Evolutionary conservation across 1,284 basidiomycete species (phyloP).

Genomic region (Sporisorium exsertum): DNA sequence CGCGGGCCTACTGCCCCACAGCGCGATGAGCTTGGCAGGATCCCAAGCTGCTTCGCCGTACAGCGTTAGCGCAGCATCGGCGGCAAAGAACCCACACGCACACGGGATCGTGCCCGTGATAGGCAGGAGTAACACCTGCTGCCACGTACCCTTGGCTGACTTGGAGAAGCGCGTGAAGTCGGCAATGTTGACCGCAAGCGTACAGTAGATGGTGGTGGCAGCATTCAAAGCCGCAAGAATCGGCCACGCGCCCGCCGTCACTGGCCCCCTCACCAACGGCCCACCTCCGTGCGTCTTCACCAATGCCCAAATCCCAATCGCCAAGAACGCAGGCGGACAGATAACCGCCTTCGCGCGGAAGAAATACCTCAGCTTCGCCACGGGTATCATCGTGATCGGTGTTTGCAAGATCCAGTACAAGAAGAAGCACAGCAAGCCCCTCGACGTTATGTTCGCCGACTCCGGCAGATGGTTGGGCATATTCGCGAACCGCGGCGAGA

Average conservation of each 20-base stretch:
- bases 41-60: constrained; percentile 36
- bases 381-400: constrained; percentile 31
- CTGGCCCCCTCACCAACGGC: constrained; percentile 18
- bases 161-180: constrained; percentile 31
- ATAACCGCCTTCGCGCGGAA: constrained; percentile 30
- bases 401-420: constrained; percentile 31
- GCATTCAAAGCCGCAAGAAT: constrained; percentile 28
- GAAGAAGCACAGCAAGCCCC: constrained; percentile 31
- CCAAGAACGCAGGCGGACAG: constrained; percentile 28
- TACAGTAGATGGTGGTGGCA: constrained; percentile 31
- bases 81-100: constrained; percentile 33
- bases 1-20: constrained; percentile 15
- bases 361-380: constrained; percentile 26
- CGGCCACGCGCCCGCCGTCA: constrained; percentile 31
- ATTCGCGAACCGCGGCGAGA: constrained; percentile 24
- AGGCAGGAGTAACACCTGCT: constrained; percentile 27
- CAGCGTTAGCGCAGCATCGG: constrained; percentile 19
- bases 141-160: constrained; percentile 27
- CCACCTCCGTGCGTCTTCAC: constrained; percentile 17
- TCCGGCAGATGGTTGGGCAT: constrained; percentile 31
- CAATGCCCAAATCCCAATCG: constrained; percentile 35
- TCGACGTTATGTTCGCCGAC: constrained; percentile 26
- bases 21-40: constrained; percentile 21
- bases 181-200: constrained; percentile 32
- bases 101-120: constrained; percentile 33